Conservation (phyloP, 176 grass and related monocot species). For the Saccharum spontaneum region DNA sequence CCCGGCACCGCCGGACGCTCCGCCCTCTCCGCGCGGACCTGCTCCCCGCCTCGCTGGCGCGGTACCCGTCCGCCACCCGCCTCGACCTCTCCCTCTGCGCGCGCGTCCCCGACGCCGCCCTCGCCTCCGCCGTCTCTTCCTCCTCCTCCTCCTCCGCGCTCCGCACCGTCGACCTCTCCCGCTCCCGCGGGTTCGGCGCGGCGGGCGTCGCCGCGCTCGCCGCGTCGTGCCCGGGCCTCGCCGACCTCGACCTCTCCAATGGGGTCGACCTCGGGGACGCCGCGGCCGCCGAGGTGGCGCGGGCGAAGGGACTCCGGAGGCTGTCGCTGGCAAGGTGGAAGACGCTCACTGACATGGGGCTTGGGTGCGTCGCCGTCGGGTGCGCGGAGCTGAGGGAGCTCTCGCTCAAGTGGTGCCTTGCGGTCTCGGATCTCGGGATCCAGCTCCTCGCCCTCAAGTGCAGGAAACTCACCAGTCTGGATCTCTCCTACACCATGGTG, state of each 20-base stretch:
- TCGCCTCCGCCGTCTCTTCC: slow-evolving; percentile 21
- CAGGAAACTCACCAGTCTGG: slow-evolving; percentile 53
- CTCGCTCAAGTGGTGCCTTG: slow-evolving; percentile 77
- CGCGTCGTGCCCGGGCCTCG: background rate
- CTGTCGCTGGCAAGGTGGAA: background rate
- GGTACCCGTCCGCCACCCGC: slow-evolving; percentile 34
- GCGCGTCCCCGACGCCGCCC: slow-evolving; percentile 40
- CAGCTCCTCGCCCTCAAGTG: slow-evolving; percentile 66
- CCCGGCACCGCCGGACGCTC: slow-evolving; percentile 53
- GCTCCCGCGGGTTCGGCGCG: slow-evolving; percentile 57
- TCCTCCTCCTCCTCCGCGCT: background rate
- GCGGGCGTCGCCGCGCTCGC: slow-evolving; percentile 42
- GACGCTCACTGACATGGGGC: background rate
- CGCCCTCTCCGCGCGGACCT: slow-evolving; percentile 58
- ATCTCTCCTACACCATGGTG: slow-evolving; percentile 89
- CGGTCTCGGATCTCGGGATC: slow-evolving; percentile 68
- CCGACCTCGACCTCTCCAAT: background rate
- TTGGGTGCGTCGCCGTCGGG: slow-evolving; percentile 61
- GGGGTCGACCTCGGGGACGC: slow-evolving; percentile 50
- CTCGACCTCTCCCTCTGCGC: slow-evolving; percentile 77
- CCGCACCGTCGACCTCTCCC: slow-evolving; percentile 63
- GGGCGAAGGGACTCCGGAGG: background rate
- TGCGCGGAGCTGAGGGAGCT: slow-evolving; percentile 60
- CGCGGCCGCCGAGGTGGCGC: background rate
- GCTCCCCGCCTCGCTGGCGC: slow-evolving; percentile 41